Conservation (phyloP, 352 stramenopile genomes). For the Phytophthora sp. region DNA sequence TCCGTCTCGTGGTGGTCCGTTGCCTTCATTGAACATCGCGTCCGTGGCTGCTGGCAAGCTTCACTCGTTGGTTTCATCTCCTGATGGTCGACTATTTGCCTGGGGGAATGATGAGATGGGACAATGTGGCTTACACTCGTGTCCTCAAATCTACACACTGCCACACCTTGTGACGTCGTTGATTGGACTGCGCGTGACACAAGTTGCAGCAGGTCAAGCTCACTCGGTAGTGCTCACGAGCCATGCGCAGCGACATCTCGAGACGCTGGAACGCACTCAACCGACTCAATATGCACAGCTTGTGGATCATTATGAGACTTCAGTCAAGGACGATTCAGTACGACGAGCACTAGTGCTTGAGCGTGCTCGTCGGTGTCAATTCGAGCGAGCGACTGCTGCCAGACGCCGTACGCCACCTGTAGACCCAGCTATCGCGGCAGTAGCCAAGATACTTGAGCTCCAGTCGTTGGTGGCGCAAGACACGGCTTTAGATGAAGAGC, state of each 20-base stretch:
- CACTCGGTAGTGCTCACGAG: conserved; percentile 65
- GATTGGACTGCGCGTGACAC: conserved; percentile 60
- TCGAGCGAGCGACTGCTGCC: conserved; percentile 33
- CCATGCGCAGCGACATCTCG: conserved; percentile 45
- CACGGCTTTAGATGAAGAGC: conserved; percentile 18
- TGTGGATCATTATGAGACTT: conserved; percentile 44
- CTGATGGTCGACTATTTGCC: conserved; percentile 64
- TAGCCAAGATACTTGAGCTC: conserved; percentile 34
- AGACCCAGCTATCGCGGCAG: conserved; percentile 31
- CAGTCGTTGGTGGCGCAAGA: conserved; percentile 41
- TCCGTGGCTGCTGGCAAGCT: conserved; percentile 54
- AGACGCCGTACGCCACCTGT: conserved; percentile 47
- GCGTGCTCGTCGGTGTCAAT: conserved; percentile 32
- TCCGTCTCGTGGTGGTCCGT: not conserved
- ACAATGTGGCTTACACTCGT: conserved; percentile 71
- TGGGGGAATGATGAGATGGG: conserved; percentile 80
- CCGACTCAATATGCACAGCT: conserved; percentile 51
- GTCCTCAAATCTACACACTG: conserved; percentile 79
- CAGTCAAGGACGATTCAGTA: conserved; percentile 46
- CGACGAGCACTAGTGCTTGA: conserved; percentile 44
- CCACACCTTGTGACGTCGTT: conserved; percentile 68
- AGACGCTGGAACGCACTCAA: conserved; percentile 53
- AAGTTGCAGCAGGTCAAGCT: conserved; percentile 51
- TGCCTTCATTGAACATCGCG: conserved; percentile 37
- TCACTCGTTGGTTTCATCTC: conserved; percentile 57